Conservation (phyloP, 176 grass and related monocot genomes). For the Cymbopogon citratus region DNA sequence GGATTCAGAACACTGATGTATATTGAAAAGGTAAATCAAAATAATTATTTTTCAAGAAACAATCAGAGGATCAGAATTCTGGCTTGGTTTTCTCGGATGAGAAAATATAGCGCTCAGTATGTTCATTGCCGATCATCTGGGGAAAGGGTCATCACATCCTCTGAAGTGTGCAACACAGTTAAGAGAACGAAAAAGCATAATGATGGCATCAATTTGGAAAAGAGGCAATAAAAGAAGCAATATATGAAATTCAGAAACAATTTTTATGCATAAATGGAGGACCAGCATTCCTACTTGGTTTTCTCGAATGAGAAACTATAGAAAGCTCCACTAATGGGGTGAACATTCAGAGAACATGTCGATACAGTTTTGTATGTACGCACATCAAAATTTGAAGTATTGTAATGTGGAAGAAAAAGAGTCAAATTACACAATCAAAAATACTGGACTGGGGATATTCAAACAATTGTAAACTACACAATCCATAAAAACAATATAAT, state of each 20-base stretch:
- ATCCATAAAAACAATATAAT: not conserved
- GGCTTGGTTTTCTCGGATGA: slow-evolving; percentile 44
- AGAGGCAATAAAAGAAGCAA: not conserved
- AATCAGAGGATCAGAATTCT: slow-evolving; percentile 36
- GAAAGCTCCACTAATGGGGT: too few species aligned
- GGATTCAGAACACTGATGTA: not conserved
- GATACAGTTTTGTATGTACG: not conserved
- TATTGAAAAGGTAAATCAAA: not conserved
- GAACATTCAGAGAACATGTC: not conserved
- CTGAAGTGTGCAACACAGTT: too few species aligned
- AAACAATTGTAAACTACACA: not conserved
- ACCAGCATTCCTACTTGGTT: slow-evolving; percentile 24
- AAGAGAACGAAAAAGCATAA: too few species aligned
- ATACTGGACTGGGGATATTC: not conserved
- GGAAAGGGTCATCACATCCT: slow-evolving; percentile 46
- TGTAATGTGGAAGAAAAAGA: not conserved
- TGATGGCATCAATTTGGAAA: too few species aligned
- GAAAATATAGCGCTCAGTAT: slow-evolving; percentile 42
- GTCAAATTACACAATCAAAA: not conserved
- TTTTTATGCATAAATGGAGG: not conserved
- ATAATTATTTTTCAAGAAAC: not conserved
- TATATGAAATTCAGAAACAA: not conserved
- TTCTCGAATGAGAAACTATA: slow-evolving; percentile 19
- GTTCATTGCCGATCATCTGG: slow-evolving; percentile 47
- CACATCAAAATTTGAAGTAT: not conserved